Conservation (phyloP, 352 stramenopile genomes). For the Vaucheria bursata region DNA sequence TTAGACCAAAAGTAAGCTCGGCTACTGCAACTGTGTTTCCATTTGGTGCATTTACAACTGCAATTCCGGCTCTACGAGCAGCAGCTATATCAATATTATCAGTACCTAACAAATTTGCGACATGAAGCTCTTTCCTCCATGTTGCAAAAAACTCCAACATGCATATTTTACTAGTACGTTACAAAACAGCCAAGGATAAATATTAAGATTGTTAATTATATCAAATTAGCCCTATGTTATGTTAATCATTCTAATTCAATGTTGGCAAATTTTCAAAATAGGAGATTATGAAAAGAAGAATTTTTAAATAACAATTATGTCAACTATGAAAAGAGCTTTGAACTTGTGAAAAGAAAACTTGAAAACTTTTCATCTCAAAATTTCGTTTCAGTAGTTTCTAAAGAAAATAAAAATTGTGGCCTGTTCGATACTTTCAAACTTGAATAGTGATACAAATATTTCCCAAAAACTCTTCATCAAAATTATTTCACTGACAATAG, state of each 20-base stretch:
- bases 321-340: too few species aligned
- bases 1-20: slow-evolving; percentile 11
- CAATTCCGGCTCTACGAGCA: slow-evolving; percentile 18
- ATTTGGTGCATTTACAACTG: slow-evolving; percentile 39
- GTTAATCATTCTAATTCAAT: too few species aligned
- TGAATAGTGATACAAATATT: background rate
- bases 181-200: background rate
- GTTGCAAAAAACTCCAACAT: background rate
- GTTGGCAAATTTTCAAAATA: too few species aligned
- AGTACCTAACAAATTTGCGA: background rate
- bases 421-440: background rate
- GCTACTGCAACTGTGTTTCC: slow-evolving; percentile 39
- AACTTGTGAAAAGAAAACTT: too few species aligned
- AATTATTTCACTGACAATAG: background rate
- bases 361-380: too few species aligned
- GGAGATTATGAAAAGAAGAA: too few species aligned
- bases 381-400: too few species aligned
- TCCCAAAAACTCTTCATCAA: background rate
- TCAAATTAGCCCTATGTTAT: background rate
- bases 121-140: background rate
- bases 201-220: background rate
- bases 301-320: too few species aligned
- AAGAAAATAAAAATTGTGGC: too few species aligned
- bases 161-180: too few species aligned
- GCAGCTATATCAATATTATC: slow-evolving; percentile 45